A percentile compares a stretch with the other conserved stretches of the same genome.
These are phyloP conservation scores for Pseudocercospora musae DNA, from an alignment of 2,329 filamentous ascomycete species.

Conservation along the genomic window DNA sequence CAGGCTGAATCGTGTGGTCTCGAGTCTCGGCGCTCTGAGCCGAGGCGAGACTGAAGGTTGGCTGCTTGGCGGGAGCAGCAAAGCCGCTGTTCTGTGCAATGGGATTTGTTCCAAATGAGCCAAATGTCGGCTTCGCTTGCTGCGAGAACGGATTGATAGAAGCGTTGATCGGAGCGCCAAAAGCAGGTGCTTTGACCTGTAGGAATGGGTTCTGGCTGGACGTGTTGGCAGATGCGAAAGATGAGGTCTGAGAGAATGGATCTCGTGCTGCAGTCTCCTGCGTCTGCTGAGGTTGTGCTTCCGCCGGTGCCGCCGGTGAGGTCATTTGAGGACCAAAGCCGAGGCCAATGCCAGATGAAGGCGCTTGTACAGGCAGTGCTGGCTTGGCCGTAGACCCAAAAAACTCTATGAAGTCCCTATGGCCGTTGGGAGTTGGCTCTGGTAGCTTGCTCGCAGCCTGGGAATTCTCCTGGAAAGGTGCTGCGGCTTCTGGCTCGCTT, in stretches of 20 bases:
- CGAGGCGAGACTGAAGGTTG: conserved; percentile 10
- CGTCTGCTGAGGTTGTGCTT: not conserved
- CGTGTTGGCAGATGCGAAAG: conserved; percentile 7
- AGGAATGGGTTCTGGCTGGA: conserved; percentile 9
- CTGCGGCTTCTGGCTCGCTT: not conserved
- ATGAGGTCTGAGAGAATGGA: conserved; percentile 16
- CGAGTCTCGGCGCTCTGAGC: conserved; percentile 1
- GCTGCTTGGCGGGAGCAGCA: not conserved
- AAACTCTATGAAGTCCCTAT: not conserved
- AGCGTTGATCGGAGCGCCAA: not conserved
- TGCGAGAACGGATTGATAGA: conserved; percentile 17
- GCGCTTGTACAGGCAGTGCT: not conserved
- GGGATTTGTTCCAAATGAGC: not conserved
- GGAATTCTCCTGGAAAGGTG: not conserved
- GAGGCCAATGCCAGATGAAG: not conserved
- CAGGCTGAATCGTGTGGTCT: conserved; percentile 24
- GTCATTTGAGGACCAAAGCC: conserved; percentile 2
- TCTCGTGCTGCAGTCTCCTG: conserved; percentile 6
- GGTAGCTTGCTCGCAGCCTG: not conserved
- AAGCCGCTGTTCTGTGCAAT: not conserved
- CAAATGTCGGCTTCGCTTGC: not conserved
- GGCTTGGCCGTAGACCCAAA: not conserved
- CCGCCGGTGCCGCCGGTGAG: not conserved
- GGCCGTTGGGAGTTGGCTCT: not conserved
- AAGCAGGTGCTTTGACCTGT: not conserved